These are phyloP conservation scores for Sphaerulina vaccinii DNA, from an alignment of 2,329 filamentous ascomycete species.

Conservation along the genomic window DNA sequence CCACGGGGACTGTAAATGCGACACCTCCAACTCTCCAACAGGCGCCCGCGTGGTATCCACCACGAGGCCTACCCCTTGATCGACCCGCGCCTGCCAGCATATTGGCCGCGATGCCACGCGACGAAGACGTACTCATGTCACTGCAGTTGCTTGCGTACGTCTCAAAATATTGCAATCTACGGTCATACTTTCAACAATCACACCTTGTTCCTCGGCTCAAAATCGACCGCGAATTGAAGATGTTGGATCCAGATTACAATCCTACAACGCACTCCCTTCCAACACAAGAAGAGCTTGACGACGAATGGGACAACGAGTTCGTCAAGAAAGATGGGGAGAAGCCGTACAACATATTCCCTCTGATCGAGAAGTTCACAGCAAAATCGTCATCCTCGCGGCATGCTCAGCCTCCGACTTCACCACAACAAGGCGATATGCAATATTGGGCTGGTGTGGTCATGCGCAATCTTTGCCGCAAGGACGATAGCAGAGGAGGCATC, in stretches of 20 bases:
- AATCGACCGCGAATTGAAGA: slow-evolving; percentile 78
- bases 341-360: slow-evolving; percentile 79
- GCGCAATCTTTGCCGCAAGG: slow-evolving; percentile 97
- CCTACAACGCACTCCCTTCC: slow-evolving; percentile 38
- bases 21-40: slow-evolving; percentile 71
- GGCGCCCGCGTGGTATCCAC: slow-evolving; percentile 44
- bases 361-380: slow-evolving; percentile 97
- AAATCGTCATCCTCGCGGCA: slow-evolving; percentile 65
- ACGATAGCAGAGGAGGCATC: slow-evolving; percentile 90
- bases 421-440: slow-evolving; percentile 68
- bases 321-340: slow-evolving; percentile 34
- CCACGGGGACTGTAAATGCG: slow-evolving; percentile 65
- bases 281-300: slow-evolving; percentile 56
- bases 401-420: slow-evolving; percentile 60
- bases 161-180: slow-evolving; percentile 95
- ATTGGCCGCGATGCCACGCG: slow-evolving; percentile 86
- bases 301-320: slow-evolving; percentile 93
- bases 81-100: slow-evolving; percentile 57
- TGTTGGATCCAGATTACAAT: slow-evolving; percentile 69
- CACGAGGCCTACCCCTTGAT: slow-evolving; percentile 29
- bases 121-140: slow-evolving; percentile 98
- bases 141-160: slow-evolving; percentile 95
- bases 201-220: slow-evolving; percentile 90
- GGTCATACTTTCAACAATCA: slow-evolving; percentile 91
- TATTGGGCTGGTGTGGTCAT: slow-evolving; percentile 99